Conservation (phyloP, 192 early-diverging fungal species). For the Backusella parvicylindrica region DNA sequence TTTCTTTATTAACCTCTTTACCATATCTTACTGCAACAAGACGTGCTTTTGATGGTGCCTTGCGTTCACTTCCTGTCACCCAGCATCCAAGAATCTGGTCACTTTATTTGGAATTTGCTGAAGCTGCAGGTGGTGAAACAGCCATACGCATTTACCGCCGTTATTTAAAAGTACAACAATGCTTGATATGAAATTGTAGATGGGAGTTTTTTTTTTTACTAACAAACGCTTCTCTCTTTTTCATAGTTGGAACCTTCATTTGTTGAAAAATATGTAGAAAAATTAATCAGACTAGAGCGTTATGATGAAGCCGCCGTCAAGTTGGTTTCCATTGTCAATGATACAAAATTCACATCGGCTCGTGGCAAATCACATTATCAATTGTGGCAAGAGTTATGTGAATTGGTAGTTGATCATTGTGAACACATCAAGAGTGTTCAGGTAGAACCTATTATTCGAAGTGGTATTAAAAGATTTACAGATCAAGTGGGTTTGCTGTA, state of each 20-base stretch:
- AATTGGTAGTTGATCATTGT: constrained; percentile 73
- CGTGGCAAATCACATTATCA: constrained; percentile 69
- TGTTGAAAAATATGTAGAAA: constrained; percentile 71
- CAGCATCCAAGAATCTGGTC: constrained; percentile 92
- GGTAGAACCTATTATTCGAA: constrained; percentile 79
- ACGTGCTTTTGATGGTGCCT: constrained; percentile 86
- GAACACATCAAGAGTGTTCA: constrained; percentile 63
- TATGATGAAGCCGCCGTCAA: constrained; percentile 78
- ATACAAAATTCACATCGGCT: constrained; percentile 63
- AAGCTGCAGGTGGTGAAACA: constrained; percentile 74
- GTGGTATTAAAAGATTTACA: constrained; percentile 77
- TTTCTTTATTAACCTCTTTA: constrained; percentile 64
- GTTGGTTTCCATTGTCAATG: constrained; percentile 70
- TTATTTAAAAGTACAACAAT: constrained; percentile 66
- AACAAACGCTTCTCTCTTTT: background rate
- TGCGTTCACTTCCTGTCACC: constrained; percentile 87
- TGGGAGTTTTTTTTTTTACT: background rate
- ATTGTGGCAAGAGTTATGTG: constrained; percentile 84
- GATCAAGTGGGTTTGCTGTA: constrained; percentile 90
- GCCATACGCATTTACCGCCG: constrained; percentile 77
- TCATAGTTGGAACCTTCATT: constrained; percentile 69
- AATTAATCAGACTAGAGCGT: constrained; percentile 58
- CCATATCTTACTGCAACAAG: constrained; percentile 67
- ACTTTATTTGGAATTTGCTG: constrained; percentile 78
- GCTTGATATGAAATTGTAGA: background rate